These are phyloP conservation scores for Mycotypha africana DNA, from an alignment of 371 early-diverging fungal genomes.

Conservation along the genomic window DNA sequence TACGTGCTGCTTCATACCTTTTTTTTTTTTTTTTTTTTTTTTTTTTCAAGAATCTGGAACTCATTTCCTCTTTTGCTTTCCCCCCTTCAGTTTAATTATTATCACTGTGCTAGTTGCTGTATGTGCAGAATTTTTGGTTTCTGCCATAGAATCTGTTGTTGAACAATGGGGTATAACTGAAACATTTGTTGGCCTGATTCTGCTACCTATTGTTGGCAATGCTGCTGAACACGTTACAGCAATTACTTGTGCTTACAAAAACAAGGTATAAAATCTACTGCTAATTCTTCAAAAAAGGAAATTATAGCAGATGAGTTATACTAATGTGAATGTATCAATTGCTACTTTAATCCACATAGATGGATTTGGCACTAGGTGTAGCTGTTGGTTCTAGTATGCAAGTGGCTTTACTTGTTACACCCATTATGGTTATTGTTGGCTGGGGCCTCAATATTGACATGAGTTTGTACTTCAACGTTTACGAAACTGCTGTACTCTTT, in stretches of 20 bases:
- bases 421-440: slow-evolving; percentile 78
- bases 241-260: slow-evolving; percentile 70
- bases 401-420: slow-evolving; percentile 83
- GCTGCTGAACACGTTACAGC: slow-evolving; percentile 82
- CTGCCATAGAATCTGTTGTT: slow-evolving; percentile 68
- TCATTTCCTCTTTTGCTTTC: too few relatives aligned
- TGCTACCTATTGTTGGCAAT: slow-evolving; percentile 83
- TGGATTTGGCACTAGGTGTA: slow-evolving; percentile 81
- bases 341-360: too few relatives aligned
- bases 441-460: slow-evolving; percentile 77
- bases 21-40: too few relatives aligned
- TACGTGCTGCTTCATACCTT: too few relatives aligned
- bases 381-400: slow-evolving; percentile 87
- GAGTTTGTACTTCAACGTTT: slow-evolving; percentile 72
- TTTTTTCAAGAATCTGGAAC: too few relatives aligned
- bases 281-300: not conserved
- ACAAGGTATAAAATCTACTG: slow-evolving; percentile 45
- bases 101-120: slow-evolving; percentile 64
- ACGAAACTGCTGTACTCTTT: slow-evolving; percentile 79
- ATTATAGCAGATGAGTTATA: not conserved
- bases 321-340: too few relatives aligned
- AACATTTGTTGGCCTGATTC: slow-evolving; percentile 83
- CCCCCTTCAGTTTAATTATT: slow-evolving; percentile 21
- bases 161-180: slow-evolving; percentile 55
- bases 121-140: slow-evolving; percentile 77